Conservation (phyloP, 2,329 filamentous ascomycete species). For the Monosporascus sp. region DNA sequence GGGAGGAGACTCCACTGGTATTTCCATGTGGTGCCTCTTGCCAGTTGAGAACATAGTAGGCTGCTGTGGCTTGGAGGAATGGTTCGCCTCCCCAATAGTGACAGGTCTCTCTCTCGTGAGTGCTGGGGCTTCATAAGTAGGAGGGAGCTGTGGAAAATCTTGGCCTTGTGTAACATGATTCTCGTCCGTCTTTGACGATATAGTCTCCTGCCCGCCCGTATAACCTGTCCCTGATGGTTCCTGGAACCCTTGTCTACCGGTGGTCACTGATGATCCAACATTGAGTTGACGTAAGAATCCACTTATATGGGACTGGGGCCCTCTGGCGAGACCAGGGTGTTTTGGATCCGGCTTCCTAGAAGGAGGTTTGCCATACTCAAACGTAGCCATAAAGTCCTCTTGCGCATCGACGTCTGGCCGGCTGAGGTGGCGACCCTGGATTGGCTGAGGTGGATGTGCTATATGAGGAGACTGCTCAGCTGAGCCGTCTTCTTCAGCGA, state of each 20-base stretch:
- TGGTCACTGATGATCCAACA: not conserved
- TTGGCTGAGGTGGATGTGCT: not conserved
- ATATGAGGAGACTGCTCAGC: not conserved
- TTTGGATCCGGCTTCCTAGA: not conserved
- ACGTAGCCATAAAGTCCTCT: not conserved
- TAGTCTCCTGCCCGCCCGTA: no score
- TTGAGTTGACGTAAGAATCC: not conserved
- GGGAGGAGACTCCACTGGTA: not conserved
- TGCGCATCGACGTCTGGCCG: not conserved
- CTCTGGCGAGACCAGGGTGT: not conserved
- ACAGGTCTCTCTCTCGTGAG: no score
- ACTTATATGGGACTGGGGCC: not conserved
- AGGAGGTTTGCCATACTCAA: not conserved
- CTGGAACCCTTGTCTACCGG: not conserved
- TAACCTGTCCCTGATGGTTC: not conserved
- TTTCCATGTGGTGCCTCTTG: not conserved
- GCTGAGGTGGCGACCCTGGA: not conserved
- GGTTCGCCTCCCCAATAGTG: no score
- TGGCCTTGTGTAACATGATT: no score
- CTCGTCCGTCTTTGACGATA: no score
- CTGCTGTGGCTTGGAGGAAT: no score
- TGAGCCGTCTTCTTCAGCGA: not conserved
- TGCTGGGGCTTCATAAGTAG: no score
- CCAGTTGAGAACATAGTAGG: no score
- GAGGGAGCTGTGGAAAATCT: no score